Base-by-base conservation (phyloP, 257 asterid genomes). In the Solanum sejunctum region DNA sequence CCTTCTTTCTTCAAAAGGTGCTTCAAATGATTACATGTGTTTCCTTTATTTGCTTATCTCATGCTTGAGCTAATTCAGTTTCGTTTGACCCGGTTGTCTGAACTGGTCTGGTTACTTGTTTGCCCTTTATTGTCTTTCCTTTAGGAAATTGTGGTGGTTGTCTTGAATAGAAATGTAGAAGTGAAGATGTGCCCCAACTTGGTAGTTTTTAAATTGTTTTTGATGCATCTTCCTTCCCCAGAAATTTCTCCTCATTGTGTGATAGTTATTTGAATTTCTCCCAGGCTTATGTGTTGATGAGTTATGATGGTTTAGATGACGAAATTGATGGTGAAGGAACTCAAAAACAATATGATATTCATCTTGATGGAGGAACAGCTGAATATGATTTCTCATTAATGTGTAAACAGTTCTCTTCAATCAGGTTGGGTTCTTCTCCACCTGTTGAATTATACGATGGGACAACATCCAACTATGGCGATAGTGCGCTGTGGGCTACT, bases 381-480 rank as follows among this genome's bases (percentile, higher is more conserved):
- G 92, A 91, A 84, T 94, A 90, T 84, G 95, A 92, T 87, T 89
- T 91, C 86, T 87, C 97, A 79, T 86, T 84, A 91, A 91, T 92
- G 55, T 90, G 94, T 88, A 93, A 91, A 87, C 90, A 86, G 57
- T 96, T 93, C 88, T 92, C 97, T 75, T 93, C 94, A 87, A 93
- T 96, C 84, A 88, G 91, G 66, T 86, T 95, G 86, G 97, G 98
- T 58, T 88, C 84, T 83, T 91, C 92, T 83, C 94, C 95, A 20
- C 88, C 93, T 32, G 92, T 93, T 83, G 95, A 91, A 73, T 90
- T 96, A 85, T 96, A 93, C 84, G 95, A 93, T 84, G 98, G 91
- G 78, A 89, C 88, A 13, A 56, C 88, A 80, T 49, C 69, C 88
- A 70, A 70, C 89, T 86, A 93, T 71, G 90, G 86, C 81, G 88